Evolutionary conservation across 1,139 yeast genomes (phyloP).

Genomic region (Geotrichum candidum): DNA sequence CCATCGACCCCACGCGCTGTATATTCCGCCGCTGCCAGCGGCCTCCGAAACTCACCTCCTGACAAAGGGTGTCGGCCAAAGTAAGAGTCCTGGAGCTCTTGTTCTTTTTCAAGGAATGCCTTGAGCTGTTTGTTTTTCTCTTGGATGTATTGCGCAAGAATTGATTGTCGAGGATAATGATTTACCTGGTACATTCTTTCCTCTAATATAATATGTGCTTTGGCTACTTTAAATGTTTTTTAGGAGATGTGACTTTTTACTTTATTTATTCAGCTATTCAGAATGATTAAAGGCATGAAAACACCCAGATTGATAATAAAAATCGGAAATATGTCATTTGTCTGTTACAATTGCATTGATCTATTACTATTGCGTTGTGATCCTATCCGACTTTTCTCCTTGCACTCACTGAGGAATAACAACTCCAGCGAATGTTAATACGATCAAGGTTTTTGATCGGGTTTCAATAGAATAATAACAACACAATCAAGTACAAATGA

Average conservation of each 20-base stretch:
- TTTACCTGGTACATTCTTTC: background rate
- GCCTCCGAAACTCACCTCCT: background rate
- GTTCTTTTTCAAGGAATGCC: slow-evolving; percentile 3
- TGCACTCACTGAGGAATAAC: too few species aligned
- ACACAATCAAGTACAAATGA: too few species aligned
- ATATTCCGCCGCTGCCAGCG: background rate
- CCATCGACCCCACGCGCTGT: background rate
- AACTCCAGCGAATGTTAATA: too few species aligned
- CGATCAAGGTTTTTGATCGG: too few species aligned
- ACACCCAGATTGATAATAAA: background rate
- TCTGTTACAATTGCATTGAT: background rate
- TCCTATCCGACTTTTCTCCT: background rate
- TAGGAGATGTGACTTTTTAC: background rate
- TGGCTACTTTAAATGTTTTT: background rate
- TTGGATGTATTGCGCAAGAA: background rate
- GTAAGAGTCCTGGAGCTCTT: background rate
- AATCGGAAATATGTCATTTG: background rate
- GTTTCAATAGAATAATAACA: too few species aligned
- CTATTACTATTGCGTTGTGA: background rate
- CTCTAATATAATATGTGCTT: background rate
- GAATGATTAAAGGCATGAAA: background rate
- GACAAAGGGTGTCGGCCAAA: slow-evolving; percentile 2
- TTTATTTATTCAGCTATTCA: background rate
- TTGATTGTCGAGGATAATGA: background rate
- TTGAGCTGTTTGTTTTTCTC: slow-evolving; percentile 8